Base-by-base conservation (phyloP, 305 asterid species). In the Fraxinus paxiana region DNA sequence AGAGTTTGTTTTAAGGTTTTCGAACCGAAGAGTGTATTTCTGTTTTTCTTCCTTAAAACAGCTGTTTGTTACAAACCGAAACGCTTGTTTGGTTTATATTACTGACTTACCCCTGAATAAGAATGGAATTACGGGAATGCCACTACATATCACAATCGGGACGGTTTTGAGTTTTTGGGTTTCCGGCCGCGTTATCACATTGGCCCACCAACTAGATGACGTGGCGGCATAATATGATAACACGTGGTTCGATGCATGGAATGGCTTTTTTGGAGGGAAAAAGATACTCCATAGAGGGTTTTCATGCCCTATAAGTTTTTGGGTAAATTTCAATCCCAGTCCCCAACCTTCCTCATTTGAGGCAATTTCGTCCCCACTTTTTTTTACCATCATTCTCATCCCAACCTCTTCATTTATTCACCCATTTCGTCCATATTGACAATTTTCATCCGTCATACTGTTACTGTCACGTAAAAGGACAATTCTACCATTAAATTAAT, bases 211-310 rank as follows among this genome's bases (percentile, higher is more conserved):
- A 20, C 17, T 5, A 35, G 17, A 4, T 51, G 61, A 86, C 78
- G 86, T 84, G 87, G 79, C 84, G 4, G 17, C 7, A 75, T 20
- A 70, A 69, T 24, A 35, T 78, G 79, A 38, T 81, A 65, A 72
- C 83, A 83, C 83, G 82, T 83, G 85, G 83, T 38, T 22, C 22
- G 65, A 9, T 46, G 80, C 83, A 33, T 74, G 79, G 74, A 1
- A 10, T 8, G 79, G 34, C 75, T 2, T 18, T 78, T 81, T 75
- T 56, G 87, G 82, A 56, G 85, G 83, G 82, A 79, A 75, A 78
- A 33, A 13, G 33, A 70, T 70, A 33, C 24, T 7, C 56, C 56
- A 46, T 46, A 46, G 59, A 46, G 15, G 75, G 13, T 71, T 31
- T 71, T 17, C 28, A 2, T n/a, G 26, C 75, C 75, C 22, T 15